These are phyloP conservation scores for Zoysia pacifica DNA, from an alignment of 176 grass and related monocot species.

Conservation along the genomic window DNA sequence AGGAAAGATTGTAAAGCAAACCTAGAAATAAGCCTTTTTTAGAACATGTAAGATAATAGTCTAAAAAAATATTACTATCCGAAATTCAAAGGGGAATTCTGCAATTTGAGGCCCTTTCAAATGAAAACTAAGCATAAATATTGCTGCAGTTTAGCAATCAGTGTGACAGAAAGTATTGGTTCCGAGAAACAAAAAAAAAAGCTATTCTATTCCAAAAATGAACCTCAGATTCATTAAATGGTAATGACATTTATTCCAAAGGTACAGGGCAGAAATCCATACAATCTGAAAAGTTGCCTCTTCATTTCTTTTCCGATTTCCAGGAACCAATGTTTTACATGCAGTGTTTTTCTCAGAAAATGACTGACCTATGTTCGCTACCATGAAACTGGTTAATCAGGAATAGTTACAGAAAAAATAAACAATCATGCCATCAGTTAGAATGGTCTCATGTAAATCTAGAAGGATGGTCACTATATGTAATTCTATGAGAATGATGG, in stretches of 20 bases:
- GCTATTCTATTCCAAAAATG: background rate
- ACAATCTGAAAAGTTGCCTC: slow-evolving; percentile 5
- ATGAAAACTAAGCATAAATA: background rate
- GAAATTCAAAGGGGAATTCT: background rate
- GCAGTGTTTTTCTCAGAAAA: slow-evolving; percentile 19
- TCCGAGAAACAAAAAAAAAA: background rate
- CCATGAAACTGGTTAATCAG: slow-evolving; percentile 29
- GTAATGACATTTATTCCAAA: background rate
- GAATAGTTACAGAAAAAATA: slow-evolving; percentile 19
- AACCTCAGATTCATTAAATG: background rate
- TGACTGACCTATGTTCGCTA: slow-evolving; percentile 30
- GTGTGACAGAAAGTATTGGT: background rate
- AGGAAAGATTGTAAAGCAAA: too few species aligned
- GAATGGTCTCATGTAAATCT: slow-evolving; percentile 24
- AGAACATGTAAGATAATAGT: background rate
- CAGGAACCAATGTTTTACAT: slow-evolving; percentile 29
- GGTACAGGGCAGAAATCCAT: background rate
- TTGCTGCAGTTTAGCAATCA: background rate
- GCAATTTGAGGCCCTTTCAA: background rate
- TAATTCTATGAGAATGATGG: slow-evolving; percentile 19
- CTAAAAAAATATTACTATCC: background rate
- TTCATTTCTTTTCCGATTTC: slow-evolving; percentile 25
- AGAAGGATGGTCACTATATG: slow-evolving; percentile 17
- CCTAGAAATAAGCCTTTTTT: too few species aligned
- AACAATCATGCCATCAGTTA: slow-evolving; percentile 28